A percentile compares a stretch with the other conserved stretches of the same genome.
Conservation (phyloP, 2,329 filamentous ascomycete genomes). For the Hawksworthiomyces lignivorus region DNA sequence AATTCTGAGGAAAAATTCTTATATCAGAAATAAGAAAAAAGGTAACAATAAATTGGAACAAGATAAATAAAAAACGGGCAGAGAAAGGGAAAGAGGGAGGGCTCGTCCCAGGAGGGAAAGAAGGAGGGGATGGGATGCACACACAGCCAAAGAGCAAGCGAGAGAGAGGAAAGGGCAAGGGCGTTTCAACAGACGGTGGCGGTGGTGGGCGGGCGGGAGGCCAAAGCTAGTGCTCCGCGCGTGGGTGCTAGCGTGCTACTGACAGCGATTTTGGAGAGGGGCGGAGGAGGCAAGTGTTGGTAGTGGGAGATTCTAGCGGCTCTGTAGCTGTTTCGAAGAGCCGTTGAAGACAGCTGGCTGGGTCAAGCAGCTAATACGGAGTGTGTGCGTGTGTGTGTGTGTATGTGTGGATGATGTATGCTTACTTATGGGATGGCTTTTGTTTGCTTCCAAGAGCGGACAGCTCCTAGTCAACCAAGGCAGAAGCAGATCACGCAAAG, state of each 20-base stretch:
- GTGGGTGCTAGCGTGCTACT: conserved; percentile 5
- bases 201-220: conserved; percentile 7
- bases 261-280: too few relatives aligned
- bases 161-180: background rate
- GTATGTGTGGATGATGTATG: too few relatives aligned
- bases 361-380: too few relatives aligned
- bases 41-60: conserved; percentile 11
- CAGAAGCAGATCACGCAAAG: too few relatives aligned
- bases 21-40: conserved; percentile 9
- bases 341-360: conserved; percentile 5
- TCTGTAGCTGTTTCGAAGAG: background rate
- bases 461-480: too few relatives aligned
- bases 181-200: conserved; percentile 2
- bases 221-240: conserved; percentile 6
- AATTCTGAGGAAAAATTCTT: too few relatives aligned
- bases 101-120: conserved; percentile 9
- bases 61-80: conserved; percentile 3
- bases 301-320: conserved; percentile 10
- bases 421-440: too few relatives aligned
- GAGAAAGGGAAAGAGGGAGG: background rate
- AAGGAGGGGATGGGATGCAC: background rate
- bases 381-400: too few relatives aligned
- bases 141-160: background rate
- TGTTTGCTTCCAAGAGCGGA: too few relatives aligned
- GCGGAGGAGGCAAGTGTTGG: background rate